Conservation (phyloP, 441 rosid genomes). For the Erodium texanum region DNA sequence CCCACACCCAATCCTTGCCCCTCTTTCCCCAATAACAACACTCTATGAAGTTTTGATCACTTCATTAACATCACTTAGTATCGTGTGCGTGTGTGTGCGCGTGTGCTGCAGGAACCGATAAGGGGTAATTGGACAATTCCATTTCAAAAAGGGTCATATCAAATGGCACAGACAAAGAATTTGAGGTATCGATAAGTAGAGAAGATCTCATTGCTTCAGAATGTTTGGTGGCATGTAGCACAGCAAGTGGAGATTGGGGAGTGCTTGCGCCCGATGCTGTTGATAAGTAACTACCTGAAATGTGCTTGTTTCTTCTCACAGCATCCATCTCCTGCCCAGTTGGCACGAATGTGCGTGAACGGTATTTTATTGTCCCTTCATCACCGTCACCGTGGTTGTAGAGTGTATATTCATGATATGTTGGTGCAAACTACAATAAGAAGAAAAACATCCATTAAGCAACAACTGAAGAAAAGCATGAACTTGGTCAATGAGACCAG, state of each 20-base stretch:
- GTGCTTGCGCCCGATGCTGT: slow-evolving; percentile 51
- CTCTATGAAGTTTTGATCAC: slow-evolving; percentile 12
- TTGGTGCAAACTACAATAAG: slow-evolving; percentile 76
- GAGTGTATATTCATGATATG: slow-evolving; percentile 91
- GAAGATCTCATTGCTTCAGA: slow-evolving; percentile 54
- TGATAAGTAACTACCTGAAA: slow-evolving; percentile 40
- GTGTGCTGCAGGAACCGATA: too few relatives aligned
- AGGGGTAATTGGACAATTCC: slow-evolving; percentile 41
- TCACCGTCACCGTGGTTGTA: slow-evolving; percentile 83
- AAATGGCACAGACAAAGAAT: slow-evolving; percentile 44
- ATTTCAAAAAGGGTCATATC: slow-evolving; percentile 88
- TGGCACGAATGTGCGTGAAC: slow-evolving; percentile 92
- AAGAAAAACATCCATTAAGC: slow-evolving; percentile 18
- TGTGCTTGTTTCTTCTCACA: slow-evolving; percentile 64
- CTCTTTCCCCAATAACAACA: not conserved
- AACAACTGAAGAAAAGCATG: not conserved
- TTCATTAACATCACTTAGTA: slow-evolving; percentile 29
- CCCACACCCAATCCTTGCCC: not conserved
- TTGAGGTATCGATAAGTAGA: slow-evolving; percentile 53
- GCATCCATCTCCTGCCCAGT: slow-evolving; percentile 98
- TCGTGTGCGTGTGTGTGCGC: too few relatives aligned
- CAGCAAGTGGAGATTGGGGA: slow-evolving; percentile 31
- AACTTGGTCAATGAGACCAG: too few relatives aligned
- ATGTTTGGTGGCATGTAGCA: slow-evolving; percentile 28
- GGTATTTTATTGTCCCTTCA: slow-evolving; percentile 74